phyloP scores from a whole-genome alignment of 495 filamentous ascomycete species.

The Hypoxylon fragiforme region DNA sequence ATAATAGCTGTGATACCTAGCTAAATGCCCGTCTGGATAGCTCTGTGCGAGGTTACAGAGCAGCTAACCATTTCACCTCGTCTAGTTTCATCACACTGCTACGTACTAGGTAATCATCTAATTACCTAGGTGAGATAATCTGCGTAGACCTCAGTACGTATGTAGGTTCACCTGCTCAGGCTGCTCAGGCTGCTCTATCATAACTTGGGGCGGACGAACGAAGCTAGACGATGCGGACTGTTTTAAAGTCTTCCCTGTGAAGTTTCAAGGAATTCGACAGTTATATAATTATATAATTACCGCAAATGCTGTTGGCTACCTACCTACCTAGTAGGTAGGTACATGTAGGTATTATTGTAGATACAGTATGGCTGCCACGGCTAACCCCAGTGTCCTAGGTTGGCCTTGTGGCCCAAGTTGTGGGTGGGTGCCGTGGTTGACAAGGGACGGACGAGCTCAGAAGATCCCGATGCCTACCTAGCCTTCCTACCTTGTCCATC shows the following conservation, averaged over 20 bases:
- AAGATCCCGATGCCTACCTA: not conserved
- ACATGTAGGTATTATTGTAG: too few species aligned
- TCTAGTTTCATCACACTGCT: conserved; percentile 16
- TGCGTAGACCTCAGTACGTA: too few species aligned
- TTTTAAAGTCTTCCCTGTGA: not conserved
- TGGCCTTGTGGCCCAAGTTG: not conserved
- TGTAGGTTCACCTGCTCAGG: too few species aligned
- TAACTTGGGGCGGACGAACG: not conserved
- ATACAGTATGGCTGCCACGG: not conserved
- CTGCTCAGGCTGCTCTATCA: too few species aligned
- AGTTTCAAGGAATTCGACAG: conserved; percentile 3
- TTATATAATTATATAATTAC: not conserved
- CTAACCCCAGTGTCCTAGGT: not conserved
- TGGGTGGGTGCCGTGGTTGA: too few species aligned
- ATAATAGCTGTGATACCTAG: not conserved
- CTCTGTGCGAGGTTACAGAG: conserved; percentile 14
- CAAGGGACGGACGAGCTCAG: conserved; percentile 6
- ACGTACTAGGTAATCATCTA: conserved; percentile 8
- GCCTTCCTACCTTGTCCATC: too few species aligned
- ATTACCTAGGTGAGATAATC: too few species aligned
- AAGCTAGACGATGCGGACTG: conserved; percentile 11
- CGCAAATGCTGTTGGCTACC: conserved; percentile 2
- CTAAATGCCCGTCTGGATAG: not conserved
- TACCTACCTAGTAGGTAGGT: too few species aligned
- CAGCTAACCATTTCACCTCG: conserved; percentile 1